Evolutionary conservation across 257 asterid genomes (phyloP).

Genomic region (Nicotiana knightiana): DNA sequence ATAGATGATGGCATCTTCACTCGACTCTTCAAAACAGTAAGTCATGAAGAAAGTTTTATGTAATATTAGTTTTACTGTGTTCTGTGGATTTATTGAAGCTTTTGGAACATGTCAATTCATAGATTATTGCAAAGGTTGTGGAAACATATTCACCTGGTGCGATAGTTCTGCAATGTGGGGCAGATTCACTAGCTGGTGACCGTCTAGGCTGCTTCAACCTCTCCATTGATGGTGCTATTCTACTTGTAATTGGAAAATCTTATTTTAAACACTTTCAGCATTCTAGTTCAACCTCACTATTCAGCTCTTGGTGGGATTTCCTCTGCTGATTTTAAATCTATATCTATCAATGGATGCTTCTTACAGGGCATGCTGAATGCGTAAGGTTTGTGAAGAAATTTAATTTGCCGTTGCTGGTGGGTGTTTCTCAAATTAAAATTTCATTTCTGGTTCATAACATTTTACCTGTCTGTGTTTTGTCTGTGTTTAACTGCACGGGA

Average conservation of each 20-base stretch:
- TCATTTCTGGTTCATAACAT: neutral
- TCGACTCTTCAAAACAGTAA: slow-evolving; percentile 83
- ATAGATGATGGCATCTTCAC: slow-evolving; percentile 86
- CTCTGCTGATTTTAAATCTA: slow-evolving; percentile 9
- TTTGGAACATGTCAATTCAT: slow-evolving; percentile 23
- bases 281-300: slow-evolving; percentile 8
- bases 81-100: neutral
- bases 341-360: slow-evolving; percentile 10
- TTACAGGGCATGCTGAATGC: slow-evolving; percentile 97
- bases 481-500: slow-evolving; percentile 9
- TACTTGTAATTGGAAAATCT: slow-evolving; percentile 31
- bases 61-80: neutral
- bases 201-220: slow-evolving; percentile 99
- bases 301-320: neutral
- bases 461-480: slow-evolving; percentile 1
- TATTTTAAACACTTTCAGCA: slow-evolving; percentile 14
- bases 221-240: slow-evolving; percentile 88
- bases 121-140: slow-evolving; percentile 84
- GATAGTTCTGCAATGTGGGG: slow-evolving; percentile 98
- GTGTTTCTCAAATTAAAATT: slow-evolving; percentile 16
- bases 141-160: slow-evolving; percentile 97
- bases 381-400: slow-evolving; percentile 90
- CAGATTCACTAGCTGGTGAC: slow-evolving; percentile 99
- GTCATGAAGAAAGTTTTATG: neutral
- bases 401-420: slow-evolving; percentile 91